These are phyloP conservation scores for Botryotinia narcissicola DNA, from an alignment of 2,329 filamentous ascomycete genomes.

Conservation along the genomic window DNA sequence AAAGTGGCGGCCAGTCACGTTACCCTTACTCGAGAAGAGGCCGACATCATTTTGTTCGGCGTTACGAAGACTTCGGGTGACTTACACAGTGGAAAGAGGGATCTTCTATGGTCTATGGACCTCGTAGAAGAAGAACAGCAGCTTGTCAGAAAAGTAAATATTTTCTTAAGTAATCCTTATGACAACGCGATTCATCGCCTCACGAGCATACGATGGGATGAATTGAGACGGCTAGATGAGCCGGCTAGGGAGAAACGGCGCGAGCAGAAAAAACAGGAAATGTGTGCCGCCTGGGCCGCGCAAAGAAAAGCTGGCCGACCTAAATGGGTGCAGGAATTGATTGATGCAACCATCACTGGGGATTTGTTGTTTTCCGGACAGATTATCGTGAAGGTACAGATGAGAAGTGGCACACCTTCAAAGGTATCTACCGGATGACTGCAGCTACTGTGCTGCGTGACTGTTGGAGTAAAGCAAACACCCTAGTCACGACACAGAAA, in stretches of 20 bases:
- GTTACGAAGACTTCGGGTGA: background rate
- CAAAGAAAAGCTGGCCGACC: background rate
- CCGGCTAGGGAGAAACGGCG: background rate
- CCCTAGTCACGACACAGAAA: background rate
- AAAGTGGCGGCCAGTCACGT: background rate
- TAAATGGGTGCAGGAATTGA: background rate
- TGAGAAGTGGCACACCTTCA: background rate
- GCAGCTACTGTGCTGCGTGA: background rate
- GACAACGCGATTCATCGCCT: background rate
- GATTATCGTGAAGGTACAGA: background rate
- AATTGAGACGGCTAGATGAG: background rate
- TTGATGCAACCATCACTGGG: background rate
- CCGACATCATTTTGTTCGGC: background rate
- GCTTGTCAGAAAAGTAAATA: background rate
- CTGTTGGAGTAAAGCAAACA: background rate
- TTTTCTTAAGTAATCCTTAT: background rate
- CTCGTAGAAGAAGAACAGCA: background rate
- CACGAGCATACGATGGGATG: no score
- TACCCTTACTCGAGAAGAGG: slow-evolving; percentile 4
- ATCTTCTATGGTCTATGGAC: background rate
- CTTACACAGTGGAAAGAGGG: background rate
- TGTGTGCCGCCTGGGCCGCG: background rate
- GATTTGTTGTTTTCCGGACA: background rate
- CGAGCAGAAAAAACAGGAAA: background rate
- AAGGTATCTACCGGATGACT: background rate